Conservation (phyloP, 108 stramenopile genomes). For the Hondaea fermentalgiana region DNA sequence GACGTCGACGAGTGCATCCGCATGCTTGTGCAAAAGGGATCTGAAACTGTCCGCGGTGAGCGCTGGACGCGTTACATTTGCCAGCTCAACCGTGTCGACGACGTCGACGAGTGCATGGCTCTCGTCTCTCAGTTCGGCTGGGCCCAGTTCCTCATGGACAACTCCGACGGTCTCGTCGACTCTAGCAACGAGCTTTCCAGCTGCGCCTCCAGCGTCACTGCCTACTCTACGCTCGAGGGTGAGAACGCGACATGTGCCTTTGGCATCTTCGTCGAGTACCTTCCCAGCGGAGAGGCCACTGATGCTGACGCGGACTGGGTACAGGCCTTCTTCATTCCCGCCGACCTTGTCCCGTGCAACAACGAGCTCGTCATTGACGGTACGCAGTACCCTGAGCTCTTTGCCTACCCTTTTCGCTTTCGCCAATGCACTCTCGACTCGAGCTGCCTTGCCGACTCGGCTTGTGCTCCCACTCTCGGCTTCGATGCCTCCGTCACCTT, state of each 20-base stretch:
- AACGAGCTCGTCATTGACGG: neutral
- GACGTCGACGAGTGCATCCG: neutral
- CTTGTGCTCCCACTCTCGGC: neutral
- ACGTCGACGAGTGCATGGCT: neutral
- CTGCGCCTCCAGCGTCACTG: neutral
- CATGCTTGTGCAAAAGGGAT: neutral
- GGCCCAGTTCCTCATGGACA: neutral
- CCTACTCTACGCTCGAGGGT: neutral
- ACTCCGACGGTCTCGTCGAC: neutral
- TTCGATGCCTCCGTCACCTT: neutral
- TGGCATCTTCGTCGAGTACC: neutral
- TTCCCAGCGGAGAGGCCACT: too few relatives aligned
- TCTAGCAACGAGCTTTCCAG: neutral
- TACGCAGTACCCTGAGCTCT: neutral
- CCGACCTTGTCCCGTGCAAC: neutral
- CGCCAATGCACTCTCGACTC: neutral
- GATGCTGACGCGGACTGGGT: neutral
- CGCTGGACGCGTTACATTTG: neutral
- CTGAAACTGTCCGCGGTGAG: neutral
- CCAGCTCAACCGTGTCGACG: neutral
- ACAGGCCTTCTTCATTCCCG: conserved; percentile 9
- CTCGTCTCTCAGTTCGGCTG: neutral
- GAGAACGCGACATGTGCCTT: neutral
- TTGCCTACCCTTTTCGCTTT: neutral
- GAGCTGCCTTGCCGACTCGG: neutral